phyloP scores from a whole-genome alignment of 2,329 filamentous ascomycete species.

The Colletotrichum neosansevieriae region DNA sequence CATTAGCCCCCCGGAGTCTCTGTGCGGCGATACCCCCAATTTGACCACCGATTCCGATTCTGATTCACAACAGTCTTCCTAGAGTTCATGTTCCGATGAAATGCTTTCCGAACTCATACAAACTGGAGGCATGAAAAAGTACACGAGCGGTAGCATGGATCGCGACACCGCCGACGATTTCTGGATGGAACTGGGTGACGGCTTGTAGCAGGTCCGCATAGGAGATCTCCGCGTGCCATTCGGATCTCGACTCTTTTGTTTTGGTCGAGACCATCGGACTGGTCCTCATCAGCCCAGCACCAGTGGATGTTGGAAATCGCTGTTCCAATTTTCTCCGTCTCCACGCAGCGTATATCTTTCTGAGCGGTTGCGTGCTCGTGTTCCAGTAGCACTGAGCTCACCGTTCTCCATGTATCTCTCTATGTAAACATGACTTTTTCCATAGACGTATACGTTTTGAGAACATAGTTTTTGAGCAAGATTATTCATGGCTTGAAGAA shows the following conservation, averaged over 20 bases:
- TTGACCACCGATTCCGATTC: slow-evolving; percentile 46
- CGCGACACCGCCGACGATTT: slow-evolving; percentile 46
- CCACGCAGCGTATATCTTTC: background rate
- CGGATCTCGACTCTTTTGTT: slow-evolving; percentile 44
- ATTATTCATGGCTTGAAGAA: too few species aligned
- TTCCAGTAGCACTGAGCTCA: slow-evolving; percentile 23
- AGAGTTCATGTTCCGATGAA: slow-evolving; percentile 46
- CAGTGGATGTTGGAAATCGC: background rate
- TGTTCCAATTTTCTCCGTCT: background rate
- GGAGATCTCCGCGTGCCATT: slow-evolving; percentile 46
- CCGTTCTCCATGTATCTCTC: background rate
- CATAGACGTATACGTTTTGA: too few species aligned
- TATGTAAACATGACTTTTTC: too few species aligned
- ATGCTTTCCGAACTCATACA: too few species aligned
- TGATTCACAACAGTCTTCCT: background rate
- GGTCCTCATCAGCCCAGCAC: slow-evolving; percentile 48
- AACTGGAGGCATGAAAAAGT: slow-evolving; percentile 14
- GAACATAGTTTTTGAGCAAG: too few species aligned
- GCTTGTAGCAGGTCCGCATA: slow-evolving; percentile 59
- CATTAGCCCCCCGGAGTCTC: slow-evolving; percentile 48
- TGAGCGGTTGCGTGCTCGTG: slow-evolving; percentile 32
- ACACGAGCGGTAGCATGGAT: slow-evolving; percentile 24
- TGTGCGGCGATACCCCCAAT: slow-evolving; percentile 52
- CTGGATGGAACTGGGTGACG: slow-evolving; percentile 60
- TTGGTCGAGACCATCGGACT: slow-evolving; percentile 51